Conservation (phyloP, 148 eudicot species). For the Spergularia bocconei region DNA sequence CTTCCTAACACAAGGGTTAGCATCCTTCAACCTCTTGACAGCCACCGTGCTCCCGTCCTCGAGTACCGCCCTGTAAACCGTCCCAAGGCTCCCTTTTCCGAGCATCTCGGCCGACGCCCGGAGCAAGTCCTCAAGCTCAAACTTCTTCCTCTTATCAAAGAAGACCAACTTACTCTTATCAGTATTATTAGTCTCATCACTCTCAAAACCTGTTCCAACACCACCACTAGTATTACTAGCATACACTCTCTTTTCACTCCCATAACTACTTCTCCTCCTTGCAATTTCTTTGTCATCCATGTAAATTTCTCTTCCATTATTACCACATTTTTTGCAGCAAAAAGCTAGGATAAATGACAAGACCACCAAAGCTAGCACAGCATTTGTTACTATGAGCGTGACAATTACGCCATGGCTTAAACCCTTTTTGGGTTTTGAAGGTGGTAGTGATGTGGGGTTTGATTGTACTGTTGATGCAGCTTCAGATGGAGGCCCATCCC, state of each 20-base stretch:
- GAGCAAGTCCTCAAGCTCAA: conserved; percentile 84
- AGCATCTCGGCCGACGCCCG: conserved; percentile 96
- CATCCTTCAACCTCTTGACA: conserved; percentile 89
- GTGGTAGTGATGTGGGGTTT: conserved; percentile 58
- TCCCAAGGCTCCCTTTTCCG: conserved; percentile 87
- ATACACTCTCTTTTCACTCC: conserved; percentile 59
- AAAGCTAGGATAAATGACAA: conserved; percentile 39
- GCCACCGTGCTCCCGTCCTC: conserved; percentile 81
- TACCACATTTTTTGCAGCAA: conserved; percentile 45
- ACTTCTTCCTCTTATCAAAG: conserved; percentile 65
- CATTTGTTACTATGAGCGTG: conserved; percentile 47
- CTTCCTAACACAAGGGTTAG: conserved; percentile 84
- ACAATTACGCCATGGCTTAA: conserved; percentile 49
- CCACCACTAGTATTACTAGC: conserved; percentile 32
- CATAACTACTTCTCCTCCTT: conserved; percentile 66
- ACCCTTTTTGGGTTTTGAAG: conserved; percentile 31
- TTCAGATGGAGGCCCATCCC: conserved; percentile 19
- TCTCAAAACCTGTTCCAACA: conserved; percentile 46
- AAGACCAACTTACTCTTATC: conserved; percentile 74
- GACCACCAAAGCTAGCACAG: conserved; percentile 42
- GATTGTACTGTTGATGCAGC: conserved; percentile 55
- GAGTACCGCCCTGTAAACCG: conserved; percentile 79
- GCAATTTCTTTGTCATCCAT: conserved; percentile 44
- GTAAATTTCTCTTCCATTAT: conserved; percentile 22
- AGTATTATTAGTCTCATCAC: conserved; percentile 55